A percentile compares a stretch with the other conserved stretches of the same genome.
Evolutionary conservation across 495 filamentous ascomycete genomes (phyloP).

Genomic region (Choiromyces venosus): DNA sequence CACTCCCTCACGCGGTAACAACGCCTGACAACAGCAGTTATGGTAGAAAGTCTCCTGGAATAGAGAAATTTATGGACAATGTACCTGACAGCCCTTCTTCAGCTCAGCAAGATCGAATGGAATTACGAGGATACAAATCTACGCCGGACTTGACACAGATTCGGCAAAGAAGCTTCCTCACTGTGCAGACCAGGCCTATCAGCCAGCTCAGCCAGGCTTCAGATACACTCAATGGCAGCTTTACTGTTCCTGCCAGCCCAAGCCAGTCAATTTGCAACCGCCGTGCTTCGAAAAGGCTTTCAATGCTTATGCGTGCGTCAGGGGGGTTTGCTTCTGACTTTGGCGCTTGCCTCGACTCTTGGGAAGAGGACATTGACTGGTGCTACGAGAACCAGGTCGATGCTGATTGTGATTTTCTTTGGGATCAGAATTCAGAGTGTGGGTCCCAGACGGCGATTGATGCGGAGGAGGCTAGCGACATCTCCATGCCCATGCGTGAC

Average conservation of each 20-base stretch:
- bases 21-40: conserved; percentile 24
- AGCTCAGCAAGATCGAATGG: conserved; percentile 17
- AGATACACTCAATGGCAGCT: conserved; percentile 38
- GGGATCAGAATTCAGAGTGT: conserved; percentile 54
- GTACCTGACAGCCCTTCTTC: conserved; percentile 16
- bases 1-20: conserved; percentile 31
- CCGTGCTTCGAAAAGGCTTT: conserved; percentile 29
- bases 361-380: conserved; percentile 94
- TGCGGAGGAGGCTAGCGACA: conserved; percentile 17
- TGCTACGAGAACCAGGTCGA: conserved; percentile 89
- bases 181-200: conserved; percentile 29
- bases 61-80: conserved; percentile 19
- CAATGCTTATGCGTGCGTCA: conserved; percentile 22
- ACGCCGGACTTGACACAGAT: conserved; percentile 31
- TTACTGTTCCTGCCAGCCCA: conserved; percentile 31
- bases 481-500: conserved; percentile 1
- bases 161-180: conserved; percentile 31
- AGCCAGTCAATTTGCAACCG: conserved; percentile 18
- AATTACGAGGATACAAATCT: conserved; percentile 32
- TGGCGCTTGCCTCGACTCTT: conserved; percentile 52
- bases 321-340: conserved; percentile 36
- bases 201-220: conserved; percentile 39
- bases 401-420: conserved; percentile 84
- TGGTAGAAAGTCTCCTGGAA: conserved; percentile 32
- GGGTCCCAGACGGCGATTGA: conserved; percentile 25